Evolutionary conservation across 1,284 basidiomycete genomes (phyloP).

Genomic region (Ganoderma lingzhi): DNA sequence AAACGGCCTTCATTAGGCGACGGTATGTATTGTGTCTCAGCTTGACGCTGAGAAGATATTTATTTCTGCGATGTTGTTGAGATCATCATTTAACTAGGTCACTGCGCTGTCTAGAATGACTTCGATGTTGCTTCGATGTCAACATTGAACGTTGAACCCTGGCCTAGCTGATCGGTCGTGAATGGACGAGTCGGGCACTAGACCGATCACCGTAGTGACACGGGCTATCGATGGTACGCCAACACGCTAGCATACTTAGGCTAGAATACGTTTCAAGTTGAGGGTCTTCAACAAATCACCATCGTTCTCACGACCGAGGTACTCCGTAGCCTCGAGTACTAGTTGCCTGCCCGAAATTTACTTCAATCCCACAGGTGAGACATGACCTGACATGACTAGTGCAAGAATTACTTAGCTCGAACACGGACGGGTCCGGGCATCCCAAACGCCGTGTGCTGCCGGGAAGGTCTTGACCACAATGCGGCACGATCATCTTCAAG

Average conservation of each 20-base stretch:
- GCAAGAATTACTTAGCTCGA: not conserved
- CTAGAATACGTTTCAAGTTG: not conserved
- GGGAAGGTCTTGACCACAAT: not conserved
- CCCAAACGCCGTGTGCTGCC: not conserved
- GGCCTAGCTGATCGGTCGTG: not conserved
- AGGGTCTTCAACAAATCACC: not conserved
- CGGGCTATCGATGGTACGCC: not conserved
- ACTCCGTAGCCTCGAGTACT: too few relatives aligned
- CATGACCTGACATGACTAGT: not conserved
- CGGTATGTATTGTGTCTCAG: not conserved
- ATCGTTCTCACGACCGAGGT: too few relatives aligned
- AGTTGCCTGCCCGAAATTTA: too few relatives aligned
- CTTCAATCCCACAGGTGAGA: not conserved
- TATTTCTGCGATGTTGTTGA: not conserved
- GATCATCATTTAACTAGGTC: not conserved
- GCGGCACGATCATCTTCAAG: not conserved
- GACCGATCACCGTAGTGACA: not conserved
- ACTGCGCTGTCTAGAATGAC: not conserved
- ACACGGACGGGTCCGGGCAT: not conserved
- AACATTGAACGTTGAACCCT: not conserved
- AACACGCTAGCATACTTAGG: not conserved
- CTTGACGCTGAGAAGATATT: not conserved
- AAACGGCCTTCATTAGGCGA: not conserved
- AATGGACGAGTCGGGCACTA: not conserved
- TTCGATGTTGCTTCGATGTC: not conserved